These are phyloP conservation scores for Suaeda aralocaspica DNA, from an alignment of 148 eudicot genomes.

Conservation along the genomic window DNA sequence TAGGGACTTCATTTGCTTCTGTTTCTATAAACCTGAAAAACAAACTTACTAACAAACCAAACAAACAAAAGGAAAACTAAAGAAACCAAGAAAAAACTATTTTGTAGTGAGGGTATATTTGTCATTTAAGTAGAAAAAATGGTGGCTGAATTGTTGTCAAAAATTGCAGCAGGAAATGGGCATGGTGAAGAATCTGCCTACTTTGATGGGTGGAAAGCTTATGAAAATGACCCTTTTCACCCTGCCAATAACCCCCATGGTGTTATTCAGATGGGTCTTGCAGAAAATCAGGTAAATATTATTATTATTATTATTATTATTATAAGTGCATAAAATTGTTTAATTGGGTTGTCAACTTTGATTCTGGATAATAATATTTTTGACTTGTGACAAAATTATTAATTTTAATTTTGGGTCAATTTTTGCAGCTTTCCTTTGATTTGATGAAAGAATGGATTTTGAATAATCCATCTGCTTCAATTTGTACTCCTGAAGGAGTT, in stretches of 20 bases:
- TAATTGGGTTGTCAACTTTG: slow-evolving; percentile 6
- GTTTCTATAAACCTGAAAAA: background rate
- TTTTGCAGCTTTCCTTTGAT: slow-evolving; percentile 56
- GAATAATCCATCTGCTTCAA: slow-evolving; percentile 69
- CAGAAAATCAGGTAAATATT: slow-evolving; percentile 49
- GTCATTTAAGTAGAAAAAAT: slow-evolving; percentile 12
- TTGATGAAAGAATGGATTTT: slow-evolving; percentile 68
- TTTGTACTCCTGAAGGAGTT: slow-evolving; percentile 61
- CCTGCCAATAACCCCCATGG: slow-evolving; percentile 35
- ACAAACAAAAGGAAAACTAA: background rate
- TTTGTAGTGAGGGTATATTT: background rate
- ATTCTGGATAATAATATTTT: background rate
- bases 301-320: too few species aligned
- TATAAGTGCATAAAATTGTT: too few species aligned
- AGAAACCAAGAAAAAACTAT: background rate
- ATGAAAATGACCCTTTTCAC: slow-evolving; percentile 43
- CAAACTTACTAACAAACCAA: background rate
- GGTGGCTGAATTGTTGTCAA: slow-evolving; percentile 30
- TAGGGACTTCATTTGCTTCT: background rate
- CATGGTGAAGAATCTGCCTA: slow-evolving; percentile 51
- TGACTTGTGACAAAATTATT: background rate
- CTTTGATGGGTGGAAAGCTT: slow-evolving; percentile 58
- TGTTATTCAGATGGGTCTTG: slow-evolving; percentile 57
- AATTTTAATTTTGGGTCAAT: background rate
- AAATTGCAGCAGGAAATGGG: slow-evolving; percentile 37